These are phyloP conservation scores for Monilinia polystroma DNA, from an alignment of 2,329 filamentous ascomycete species.

Conservation along the genomic window DNA sequence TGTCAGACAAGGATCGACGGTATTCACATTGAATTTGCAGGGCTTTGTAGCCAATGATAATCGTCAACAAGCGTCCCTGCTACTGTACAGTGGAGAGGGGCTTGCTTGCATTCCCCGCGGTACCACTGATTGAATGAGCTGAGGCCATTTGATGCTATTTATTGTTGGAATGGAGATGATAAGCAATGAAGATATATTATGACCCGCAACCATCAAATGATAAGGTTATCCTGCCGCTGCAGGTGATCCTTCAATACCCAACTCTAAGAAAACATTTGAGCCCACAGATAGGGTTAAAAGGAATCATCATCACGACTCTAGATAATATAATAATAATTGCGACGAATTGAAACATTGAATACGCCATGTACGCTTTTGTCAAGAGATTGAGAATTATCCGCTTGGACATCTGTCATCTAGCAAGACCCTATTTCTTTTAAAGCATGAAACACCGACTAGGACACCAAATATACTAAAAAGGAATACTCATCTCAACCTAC, in stretches of 20 bases:
- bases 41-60: constrained; percentile 8
- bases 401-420: constrained; percentile 20
- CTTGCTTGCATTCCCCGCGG: constrained; percentile 13
- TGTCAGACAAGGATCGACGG: constrained; percentile 14
- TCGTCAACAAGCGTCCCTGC: not conserved
- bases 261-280: not conserved
- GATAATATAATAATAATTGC: not conserved
- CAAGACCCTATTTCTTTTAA: constrained; percentile 6
- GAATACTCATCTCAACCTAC: constrained; percentile 5
- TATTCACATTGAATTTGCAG: not conserved
- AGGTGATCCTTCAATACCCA: not conserved
- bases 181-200: constrained; percentile 3
- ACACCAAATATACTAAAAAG: not conserved
- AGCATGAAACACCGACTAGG: constrained; percentile 12
- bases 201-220: not conserved
- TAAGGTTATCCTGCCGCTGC: not conserved
- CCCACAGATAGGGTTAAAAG: not conserved
- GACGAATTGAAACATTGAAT: constrained; percentile 18
- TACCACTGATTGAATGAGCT: not conserved
- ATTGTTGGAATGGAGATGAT: not conserved
- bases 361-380: constrained; percentile 6
- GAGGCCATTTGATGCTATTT: not conserved
- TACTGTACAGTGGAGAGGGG: constrained; percentile 9
- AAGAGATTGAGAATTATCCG: constrained; percentile 18
- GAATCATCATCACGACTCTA: not conserved